These are phyloP conservation scores for Luffa aegyptiaca DNA, from an alignment of 306 rosid genomes.

Conservation along the genomic window DNA sequence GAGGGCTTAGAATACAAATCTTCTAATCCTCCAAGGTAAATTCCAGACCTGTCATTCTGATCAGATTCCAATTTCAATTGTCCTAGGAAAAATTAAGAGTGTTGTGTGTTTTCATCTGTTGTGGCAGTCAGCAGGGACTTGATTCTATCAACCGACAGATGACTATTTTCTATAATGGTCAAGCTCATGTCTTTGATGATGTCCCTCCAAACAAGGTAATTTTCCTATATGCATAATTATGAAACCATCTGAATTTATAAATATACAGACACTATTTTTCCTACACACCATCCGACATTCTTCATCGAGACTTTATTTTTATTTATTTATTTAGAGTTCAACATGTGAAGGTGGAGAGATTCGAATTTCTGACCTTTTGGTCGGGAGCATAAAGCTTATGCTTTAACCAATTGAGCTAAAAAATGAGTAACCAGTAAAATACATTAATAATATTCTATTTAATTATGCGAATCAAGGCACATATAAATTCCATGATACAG, in stretches of 20 bases:
- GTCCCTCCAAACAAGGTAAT: conserved; percentile 88
- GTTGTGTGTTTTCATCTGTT: not conserved
- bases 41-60: not conserved
- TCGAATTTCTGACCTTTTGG: too few relatives aligned
- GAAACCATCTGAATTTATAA: not conserved
- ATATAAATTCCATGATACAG: not conserved
- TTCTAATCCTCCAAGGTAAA: conserved; percentile 47
- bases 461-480: not conserved
- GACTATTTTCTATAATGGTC: conserved; percentile 94
- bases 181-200: conserved; percentile 91
- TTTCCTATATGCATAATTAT: not conserved
- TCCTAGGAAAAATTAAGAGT: not conserved
- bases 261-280: too few relatives aligned
- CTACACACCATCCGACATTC: too few relatives aligned
- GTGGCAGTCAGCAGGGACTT: conserved; percentile 50
- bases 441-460: not conserved
- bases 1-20: conserved; percentile 44
- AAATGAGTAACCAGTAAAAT: not conserved
- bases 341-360: too few relatives aligned
- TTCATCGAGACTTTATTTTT: too few relatives aligned
- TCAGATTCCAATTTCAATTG: not conserved
- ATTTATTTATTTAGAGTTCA: too few relatives aligned
- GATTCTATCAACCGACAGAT: conserved; percentile 60
- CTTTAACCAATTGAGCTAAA: too few relatives aligned
- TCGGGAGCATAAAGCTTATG: too few relatives aligned